These are phyloP conservation scores for Oldenlandia corymbosa DNA, from an alignment of 257 asterid genomes.

Conservation along the genomic window DNA sequence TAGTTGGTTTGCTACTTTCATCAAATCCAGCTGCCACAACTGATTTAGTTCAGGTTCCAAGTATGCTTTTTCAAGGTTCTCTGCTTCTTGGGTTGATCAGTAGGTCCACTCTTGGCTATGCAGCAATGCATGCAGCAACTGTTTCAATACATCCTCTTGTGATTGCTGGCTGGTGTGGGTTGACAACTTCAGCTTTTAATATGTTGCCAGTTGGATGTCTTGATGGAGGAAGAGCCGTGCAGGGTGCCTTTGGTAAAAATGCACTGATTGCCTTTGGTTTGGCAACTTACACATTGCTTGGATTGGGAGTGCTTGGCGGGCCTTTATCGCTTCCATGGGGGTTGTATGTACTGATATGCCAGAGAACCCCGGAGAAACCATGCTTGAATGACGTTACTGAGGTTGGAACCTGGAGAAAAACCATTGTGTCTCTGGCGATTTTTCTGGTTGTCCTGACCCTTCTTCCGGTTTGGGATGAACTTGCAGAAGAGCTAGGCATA, in stretches of 20 bases:
- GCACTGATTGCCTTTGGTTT: slow-evolving; percentile 60
- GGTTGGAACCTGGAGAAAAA: slow-evolving; percentile 81
- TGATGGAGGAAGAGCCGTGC: slow-evolving; percentile 96
- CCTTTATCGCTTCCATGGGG: slow-evolving; percentile 99
- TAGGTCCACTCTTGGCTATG: slow-evolving; percentile 70
- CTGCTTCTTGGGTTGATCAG: slow-evolving; percentile 94
- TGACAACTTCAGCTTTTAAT: slow-evolving; percentile 91
- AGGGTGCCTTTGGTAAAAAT: slow-evolving; percentile 76
- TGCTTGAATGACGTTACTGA: slow-evolving; percentile 94
- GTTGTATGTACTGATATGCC: slow-evolving; percentile 89
- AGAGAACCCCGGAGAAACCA: slow-evolving; percentile 91
- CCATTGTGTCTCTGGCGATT: slow-evolving; percentile 35
- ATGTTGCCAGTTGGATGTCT: slow-evolving; percentile 94
- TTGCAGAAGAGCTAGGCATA: slow-evolving; percentile 90
- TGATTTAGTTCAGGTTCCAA: slow-evolving; percentile 92
- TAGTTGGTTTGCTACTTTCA: slow-evolving; percentile 76
- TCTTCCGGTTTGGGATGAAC: slow-evolving; percentile 95
- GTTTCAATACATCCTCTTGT: slow-evolving; percentile 85
- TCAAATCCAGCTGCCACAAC: slow-evolving; percentile 66
- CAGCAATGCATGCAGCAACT: slow-evolving; percentile 71
- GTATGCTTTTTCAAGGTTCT: slow-evolving; percentile 93
- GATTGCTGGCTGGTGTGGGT: slow-evolving; percentile 99
- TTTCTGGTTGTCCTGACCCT: slow-evolving; percentile 69
- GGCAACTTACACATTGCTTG: slow-evolving; percentile 59
- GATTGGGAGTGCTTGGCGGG: slow-evolving; percentile 86